Evolutionary conservation across 768 basidiomycete genomes (phyloP), one percentile per base, ranked within the genome.

Genomic region (Suillus lakei): DNA sequence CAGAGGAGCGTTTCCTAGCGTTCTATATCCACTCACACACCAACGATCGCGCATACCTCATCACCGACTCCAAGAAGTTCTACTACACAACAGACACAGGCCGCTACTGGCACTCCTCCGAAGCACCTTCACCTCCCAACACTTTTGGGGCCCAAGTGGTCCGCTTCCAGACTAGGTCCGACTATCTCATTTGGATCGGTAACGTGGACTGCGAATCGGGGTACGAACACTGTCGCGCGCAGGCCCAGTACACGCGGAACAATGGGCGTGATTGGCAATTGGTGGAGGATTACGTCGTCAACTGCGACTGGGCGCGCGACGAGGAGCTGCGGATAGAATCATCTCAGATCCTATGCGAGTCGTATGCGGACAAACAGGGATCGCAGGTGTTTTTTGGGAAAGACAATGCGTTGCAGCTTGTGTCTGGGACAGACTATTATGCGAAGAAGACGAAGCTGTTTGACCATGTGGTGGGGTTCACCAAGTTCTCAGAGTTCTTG

Each of bases 401-500:
- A 62, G 75, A 77, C 0, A 77, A 93, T 72, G 88, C 92, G 18
- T 72, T 98, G 61, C 86, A 96, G 75, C 82, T 99, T 51, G 84
- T 96, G 30, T 86, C 87, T 15, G 97, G 98, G 0, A 76, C 82
- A 13, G 82, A 88, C 63, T 98, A 87, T 80, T 98, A 88, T 74
- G 68, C 68, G 55, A 87, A 84, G 67, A 91, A 88, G 82, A 88
- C 81, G 67, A 91, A 86, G 74, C 76, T 98, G 26, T 99, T 99
- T 72, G 87, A 93, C 54, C 82, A 88, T 50, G 90, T 99, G 62
- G 95, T 95, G 69, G 98, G 98, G 8, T 98, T 96, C 80, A 91
- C 98, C 0, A 96, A 95, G 79, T 99, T 99, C 77, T 94, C 94
- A 0, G 95, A 99, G 80, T 99, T 92, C 76, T 83, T 99, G 74